Evolutionary conservation across 805 yeast genomes (phyloP).

Genomic region (Cyberlindnera suaveolens): DNA sequence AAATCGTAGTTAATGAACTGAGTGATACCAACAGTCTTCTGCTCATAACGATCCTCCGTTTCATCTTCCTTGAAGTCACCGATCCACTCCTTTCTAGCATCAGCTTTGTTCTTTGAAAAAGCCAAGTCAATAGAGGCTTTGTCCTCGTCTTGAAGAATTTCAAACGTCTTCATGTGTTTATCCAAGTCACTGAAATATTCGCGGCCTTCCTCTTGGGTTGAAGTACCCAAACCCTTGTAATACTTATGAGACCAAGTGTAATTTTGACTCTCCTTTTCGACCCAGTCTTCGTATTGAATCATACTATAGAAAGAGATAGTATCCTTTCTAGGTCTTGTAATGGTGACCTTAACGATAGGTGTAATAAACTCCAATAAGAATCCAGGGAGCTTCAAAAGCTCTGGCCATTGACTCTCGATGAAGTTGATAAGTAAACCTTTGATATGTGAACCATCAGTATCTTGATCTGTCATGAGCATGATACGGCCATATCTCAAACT

Average conservation of each 20-base stretch:
- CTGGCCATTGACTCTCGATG: conserved; percentile 90
- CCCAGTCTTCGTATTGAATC: conserved; percentile 95
- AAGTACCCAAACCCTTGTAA: conserved; percentile 98
- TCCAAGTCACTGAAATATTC: conserved; percentile 85
- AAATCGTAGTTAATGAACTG: conserved; percentile 94
- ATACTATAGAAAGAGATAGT: conserved; percentile 79
- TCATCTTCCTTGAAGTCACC: conserved; percentile 89
- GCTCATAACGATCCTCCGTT: conserved; percentile 34
- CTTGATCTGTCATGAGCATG: conserved; percentile 99
- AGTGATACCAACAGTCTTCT: conserved; percentile 64
- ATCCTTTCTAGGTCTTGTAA: conserved; percentile 54
- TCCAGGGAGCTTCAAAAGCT: conserved; percentile 83
- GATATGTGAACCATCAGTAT: conserved; percentile 98
- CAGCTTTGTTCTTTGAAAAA: conserved; percentile 91
- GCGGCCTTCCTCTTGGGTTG: conserved; percentile 73
- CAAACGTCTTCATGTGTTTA: conserved; percentile 79
- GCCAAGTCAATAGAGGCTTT: conserved; percentile 80
- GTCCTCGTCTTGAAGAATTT: conserved; percentile 74
- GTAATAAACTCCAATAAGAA: conserved; percentile 91
- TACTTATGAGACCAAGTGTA: conserved; percentile 90
- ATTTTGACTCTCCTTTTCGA: conserved; percentile 69
- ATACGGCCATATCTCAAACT: conserved; percentile 89
- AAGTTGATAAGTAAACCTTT: conserved; percentile 93
- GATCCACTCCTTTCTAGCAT: conserved; percentile 95
- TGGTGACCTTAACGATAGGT: conserved; percentile 88